These are phyloP conservation scores for Tylopilus sp. DNA, from an alignment of 1,284 basidiomycete genomes.

Conservation along the genomic window DNA sequence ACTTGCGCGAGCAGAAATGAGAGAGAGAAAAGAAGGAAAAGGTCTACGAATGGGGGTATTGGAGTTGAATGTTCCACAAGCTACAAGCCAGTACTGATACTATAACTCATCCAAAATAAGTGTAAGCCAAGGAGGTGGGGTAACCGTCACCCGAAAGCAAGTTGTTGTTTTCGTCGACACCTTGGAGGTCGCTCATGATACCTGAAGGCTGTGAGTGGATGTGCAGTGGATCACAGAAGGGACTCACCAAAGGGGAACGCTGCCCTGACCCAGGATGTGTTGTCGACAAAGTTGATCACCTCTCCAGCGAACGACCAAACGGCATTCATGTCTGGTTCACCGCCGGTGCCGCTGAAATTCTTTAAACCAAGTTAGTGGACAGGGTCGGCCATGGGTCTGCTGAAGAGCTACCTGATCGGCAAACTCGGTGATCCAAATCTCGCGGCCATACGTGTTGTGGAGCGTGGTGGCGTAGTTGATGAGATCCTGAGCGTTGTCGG, in stretches of 20 bases:
- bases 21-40: neutral
- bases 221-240: neutral
- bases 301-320: slow-evolving; percentile 55
- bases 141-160: slow-evolving; percentile 43
- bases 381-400: no score
- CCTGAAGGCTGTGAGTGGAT: slow-evolving; percentile 39
- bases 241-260: slow-evolving; percentile 67
- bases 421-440: slow-evolving; percentile 68
- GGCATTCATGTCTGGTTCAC: slow-evolving; percentile 48
- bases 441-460: slow-evolving; percentile 47
- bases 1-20: slow-evolving; percentile 1
- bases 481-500: slow-evolving; percentile 46
- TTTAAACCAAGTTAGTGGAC: slow-evolving; percentile 29
- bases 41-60: slow-evolving; percentile 30
- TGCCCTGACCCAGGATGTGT: slow-evolving; percentile 48
- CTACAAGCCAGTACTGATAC: neutral
- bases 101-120: slow-evolving; percentile 21
- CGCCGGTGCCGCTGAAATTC: slow-evolving; percentile 57
- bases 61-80: slow-evolving; percentile 6
- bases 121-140: slow-evolving; percentile 52
- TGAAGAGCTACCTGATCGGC: slow-evolving; percentile 53
- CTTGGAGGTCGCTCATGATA: slow-evolving; percentile 61
- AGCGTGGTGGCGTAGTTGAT: slow-evolving; percentile 51
- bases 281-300: slow-evolving; percentile 56
- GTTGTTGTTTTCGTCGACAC: slow-evolving; percentile 62